phyloP scores from a whole-genome alignment of 2,329 filamentous ascomycete species.

The Sordariomycetes sp. region DNA sequence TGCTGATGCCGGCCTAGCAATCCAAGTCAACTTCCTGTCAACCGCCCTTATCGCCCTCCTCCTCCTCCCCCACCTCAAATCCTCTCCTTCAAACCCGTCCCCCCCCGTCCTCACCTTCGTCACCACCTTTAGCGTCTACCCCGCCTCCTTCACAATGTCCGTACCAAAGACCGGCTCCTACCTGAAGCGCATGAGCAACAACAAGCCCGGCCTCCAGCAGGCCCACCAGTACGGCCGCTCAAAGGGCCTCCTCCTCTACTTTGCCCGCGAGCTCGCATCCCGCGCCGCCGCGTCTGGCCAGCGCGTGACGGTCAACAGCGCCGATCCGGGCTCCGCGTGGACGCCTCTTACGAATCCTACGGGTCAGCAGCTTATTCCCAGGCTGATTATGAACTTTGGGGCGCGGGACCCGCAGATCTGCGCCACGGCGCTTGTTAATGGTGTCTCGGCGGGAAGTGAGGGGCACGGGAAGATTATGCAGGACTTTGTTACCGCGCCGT shows the following conservation, averaged over 20 bases:
- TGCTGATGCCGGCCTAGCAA: slow-evolving; percentile 9
- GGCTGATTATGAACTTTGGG: slow-evolving; percentile 22
- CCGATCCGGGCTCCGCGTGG: slow-evolving; percentile 23
- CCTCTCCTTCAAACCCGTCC: slow-evolving; percentile 15
- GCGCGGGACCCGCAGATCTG: slow-evolving; percentile 19
- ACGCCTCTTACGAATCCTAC: slow-evolving; percentile 21
- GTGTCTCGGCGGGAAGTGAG: slow-evolving; percentile 16
- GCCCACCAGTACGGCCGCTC: slow-evolving; percentile 23
- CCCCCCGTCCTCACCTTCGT: slow-evolving; percentile 23
- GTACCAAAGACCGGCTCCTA: slow-evolving; percentile 18
- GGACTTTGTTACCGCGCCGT: slow-evolving; percentile 19
- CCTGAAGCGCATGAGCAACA: slow-evolving; percentile 19
- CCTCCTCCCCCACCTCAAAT: slow-evolving; percentile 17
- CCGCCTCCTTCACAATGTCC: slow-evolving; percentile 20
- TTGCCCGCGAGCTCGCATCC: slow-evolving; percentile 19
- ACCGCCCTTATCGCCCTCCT: slow-evolving; percentile 18
- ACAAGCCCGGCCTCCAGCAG: slow-evolving; percentile 20
- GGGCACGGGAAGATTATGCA: slow-evolving; percentile 22
- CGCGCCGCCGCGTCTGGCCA: slow-evolving; percentile 10
- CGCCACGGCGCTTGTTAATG: slow-evolving; percentile 22
- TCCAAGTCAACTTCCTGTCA: slow-evolving; percentile 23
- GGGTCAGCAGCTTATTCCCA: slow-evolving; percentile 19
- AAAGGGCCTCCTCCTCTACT: slow-evolving; percentile 22
- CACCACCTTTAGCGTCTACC: slow-evolving; percentile 22
- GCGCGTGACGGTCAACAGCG: slow-evolving; percentile 22